Conservation (phyloP, 108 stramenopile species). For the Nannochloropsis gaditana region DNA sequence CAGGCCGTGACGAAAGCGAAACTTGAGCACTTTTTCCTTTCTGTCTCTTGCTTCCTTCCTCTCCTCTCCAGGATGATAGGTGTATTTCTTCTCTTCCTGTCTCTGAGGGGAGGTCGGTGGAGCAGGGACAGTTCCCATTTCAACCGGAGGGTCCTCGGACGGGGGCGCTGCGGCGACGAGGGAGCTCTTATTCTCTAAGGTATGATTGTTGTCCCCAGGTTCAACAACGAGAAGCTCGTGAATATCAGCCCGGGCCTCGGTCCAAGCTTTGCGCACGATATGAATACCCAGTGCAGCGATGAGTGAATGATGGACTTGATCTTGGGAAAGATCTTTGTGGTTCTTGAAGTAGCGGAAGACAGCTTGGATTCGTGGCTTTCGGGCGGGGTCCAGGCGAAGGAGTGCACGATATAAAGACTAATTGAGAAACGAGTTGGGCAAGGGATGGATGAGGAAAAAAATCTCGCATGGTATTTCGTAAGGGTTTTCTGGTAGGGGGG, state of each 20-base stretch:
- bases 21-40: too few species aligned
- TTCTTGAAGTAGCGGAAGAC: slow-evolving; percentile 14
- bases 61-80: too few species aligned
- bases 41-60: too few species aligned
- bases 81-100: too few species aligned
- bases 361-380: not conserved
- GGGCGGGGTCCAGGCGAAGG: not conserved
- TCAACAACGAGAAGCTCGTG: not conserved
- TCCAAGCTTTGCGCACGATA: not conserved
- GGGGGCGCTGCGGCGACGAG: too few species aligned
- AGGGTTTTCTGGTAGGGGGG: too few species aligned
- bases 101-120: too few species aligned
- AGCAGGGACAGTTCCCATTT: too few species aligned
- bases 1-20: too few species aligned
- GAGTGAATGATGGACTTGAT: not conserved
- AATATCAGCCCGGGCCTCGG: not conserved
- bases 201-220: too few species aligned
- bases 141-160: too few species aligned
- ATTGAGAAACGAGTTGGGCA: not conserved
- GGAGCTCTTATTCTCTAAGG: too few species aligned
- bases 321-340: not conserved
- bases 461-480: not conserved
- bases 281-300: not conserved
- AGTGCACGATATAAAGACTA: not conserved
- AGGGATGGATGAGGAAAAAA: not conserved